phyloP scores from a whole-genome alignment of 441 rosid genomes.

The Manihot esculenta region DNA sequence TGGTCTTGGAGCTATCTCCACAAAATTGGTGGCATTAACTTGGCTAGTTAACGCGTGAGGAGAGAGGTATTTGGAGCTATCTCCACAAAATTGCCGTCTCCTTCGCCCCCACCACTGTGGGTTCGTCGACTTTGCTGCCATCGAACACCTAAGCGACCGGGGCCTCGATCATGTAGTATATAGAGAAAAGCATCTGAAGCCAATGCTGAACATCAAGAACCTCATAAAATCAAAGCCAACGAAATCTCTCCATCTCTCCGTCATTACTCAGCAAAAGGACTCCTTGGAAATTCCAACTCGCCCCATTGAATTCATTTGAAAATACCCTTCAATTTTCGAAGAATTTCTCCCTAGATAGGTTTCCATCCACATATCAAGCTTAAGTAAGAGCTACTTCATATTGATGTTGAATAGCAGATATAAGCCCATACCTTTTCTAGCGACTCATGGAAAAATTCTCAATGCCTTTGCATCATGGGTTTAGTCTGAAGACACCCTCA shows the following conservation, averaged over 20 bases:
- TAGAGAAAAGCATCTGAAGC: conserved; percentile 50
- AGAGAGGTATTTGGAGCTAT: too few species aligned
- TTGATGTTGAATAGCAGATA: too few species aligned
- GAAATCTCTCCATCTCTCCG: conserved; percentile 62
- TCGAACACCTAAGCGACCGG: conserved; percentile 68
- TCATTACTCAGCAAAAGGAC: conserved; percentile 49
- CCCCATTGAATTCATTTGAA: conserved; percentile 79
- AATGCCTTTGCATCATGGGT: too few species aligned
- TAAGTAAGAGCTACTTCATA: conserved; percentile 54
- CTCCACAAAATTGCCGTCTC: conserved; percentile 13
- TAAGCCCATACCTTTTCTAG: too few species aligned
- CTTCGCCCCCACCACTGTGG: conserved; percentile 26
- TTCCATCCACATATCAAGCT: conserved; percentile 80
- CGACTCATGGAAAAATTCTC: too few species aligned
- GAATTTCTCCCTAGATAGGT: conserved; percentile 72
- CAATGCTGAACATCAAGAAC: too few species aligned
- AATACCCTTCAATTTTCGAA: conserved; percentile 42
- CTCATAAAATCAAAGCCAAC: too few species aligned
- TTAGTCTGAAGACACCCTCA: too few species aligned
- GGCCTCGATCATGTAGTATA: conserved; percentile 37
- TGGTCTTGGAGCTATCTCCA: too few species aligned
- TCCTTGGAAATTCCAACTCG: conserved; percentile 61
- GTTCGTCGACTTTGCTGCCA: conserved; percentile 14
- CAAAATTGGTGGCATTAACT: too few species aligned
- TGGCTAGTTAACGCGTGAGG: too few species aligned